Base-by-base conservation (phyloP, 1,284 basidiomycete species). In the Afroboletus lepidellus region DNA sequence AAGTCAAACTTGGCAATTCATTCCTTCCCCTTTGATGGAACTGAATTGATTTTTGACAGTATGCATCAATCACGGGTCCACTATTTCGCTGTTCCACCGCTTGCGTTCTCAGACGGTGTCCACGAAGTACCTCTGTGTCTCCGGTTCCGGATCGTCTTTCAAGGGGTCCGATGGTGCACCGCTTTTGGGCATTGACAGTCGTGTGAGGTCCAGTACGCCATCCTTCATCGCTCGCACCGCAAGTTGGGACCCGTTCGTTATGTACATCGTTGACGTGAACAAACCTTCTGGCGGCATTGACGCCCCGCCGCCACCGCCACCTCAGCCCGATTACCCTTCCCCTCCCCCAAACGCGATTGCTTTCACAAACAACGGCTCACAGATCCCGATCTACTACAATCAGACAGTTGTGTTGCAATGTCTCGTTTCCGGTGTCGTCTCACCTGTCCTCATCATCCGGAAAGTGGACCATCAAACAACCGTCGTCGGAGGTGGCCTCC, bases 321-420 rank as follows among this genome's bases (percentile, higher is more conserved):
- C 87, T 2, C 85, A 90, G 46, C 83, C 89, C 44, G 90, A 92
- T 58, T 94, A 90, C 66, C 93, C 91, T 5, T 87, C 87, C 0
- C 92, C 92, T 24, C 95, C 94, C 15, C 85, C 88, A 15, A 95
- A 95, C 60, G 92, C 92, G 5, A 87, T 94, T 55, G 75, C 89
- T 16, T 85, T 91, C 74, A 87, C 86, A 48, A 84, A 83, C 69
- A 85, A 88, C 60, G 87, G 87, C 3, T 84, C 85, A 3, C 84
- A 86, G 63, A 88, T 86, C 45, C 86, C 92, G 23, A 88, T 98
- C 53, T 92, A 94, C 70, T 98, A 97, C 78, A 98, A 98, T 66
- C 92, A 95, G 68, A 94, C 93, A 0, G 88, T 98, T 44, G 92
- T 98, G 29, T 74, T 98, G 18, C 96, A 98, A 67, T 98, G 94